Evolutionary conservation across 192 early-diverging fungal genomes (phyloP).

Genomic region (Backusella circina): DNA sequence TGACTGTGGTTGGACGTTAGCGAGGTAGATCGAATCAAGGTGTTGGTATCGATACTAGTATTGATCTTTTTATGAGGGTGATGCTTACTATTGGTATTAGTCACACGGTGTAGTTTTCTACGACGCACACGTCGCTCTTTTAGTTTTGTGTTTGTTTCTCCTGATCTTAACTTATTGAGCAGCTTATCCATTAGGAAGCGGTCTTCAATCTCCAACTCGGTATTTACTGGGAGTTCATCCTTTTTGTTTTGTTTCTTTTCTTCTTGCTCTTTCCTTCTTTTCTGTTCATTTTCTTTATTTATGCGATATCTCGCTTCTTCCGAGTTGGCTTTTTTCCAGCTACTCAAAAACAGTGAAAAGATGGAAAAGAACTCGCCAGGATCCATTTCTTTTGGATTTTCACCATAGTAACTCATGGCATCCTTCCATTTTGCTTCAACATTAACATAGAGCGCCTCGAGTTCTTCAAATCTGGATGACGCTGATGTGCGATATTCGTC

Average conservation of each 20-base stretch:
- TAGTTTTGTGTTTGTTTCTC: slow-evolving; percentile 49
- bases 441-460: slow-evolving; percentile 52
- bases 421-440: slow-evolving; percentile 68
- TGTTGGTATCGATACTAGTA: not conserved
- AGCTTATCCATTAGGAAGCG: slow-evolving; percentile 72
- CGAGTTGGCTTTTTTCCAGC: not conserved
- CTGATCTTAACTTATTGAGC: slow-evolving; percentile 59
- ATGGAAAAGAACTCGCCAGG: not conserved
- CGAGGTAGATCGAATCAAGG: not conserved
- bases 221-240: not conserved
- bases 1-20: not conserved
- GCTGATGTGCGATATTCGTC: slow-evolving; percentile 56
- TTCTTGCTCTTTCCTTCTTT: not conserved
- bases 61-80: not conserved
- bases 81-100: not conserved
- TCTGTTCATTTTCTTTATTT: not conserved
- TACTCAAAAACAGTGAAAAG: not conserved
- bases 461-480: slow-evolving; percentile 48
- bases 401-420: slow-evolving; percentile 63
- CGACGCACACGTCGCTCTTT: slow-evolving; percentile 3
- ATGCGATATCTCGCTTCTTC: not conserved
- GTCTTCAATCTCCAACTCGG: not conserved
- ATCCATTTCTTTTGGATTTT: not conserved
- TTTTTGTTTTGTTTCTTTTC: not conserved
- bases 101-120: not conserved